A percentile compares a stretch with the other conserved stretches of the same genome.
Conservation (phyloP, 345 rosid genomes). For the Populus nigra region DNA sequence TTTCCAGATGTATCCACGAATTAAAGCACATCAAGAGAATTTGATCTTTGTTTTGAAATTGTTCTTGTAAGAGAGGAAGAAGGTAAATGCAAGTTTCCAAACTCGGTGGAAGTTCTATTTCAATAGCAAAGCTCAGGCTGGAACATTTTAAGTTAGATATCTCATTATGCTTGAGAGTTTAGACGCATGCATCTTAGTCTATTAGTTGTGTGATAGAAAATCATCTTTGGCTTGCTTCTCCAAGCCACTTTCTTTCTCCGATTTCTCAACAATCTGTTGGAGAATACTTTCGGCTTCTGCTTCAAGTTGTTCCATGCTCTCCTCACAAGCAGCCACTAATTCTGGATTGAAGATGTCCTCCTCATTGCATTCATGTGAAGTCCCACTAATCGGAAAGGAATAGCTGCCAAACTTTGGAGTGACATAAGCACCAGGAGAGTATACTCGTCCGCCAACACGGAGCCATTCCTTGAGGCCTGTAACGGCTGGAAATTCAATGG, state of each 20-base stretch:
- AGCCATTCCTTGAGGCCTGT: slow-evolving; percentile 34
- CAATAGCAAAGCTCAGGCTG: not conserved
- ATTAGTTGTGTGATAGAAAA: not conserved
- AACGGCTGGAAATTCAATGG: slow-evolving; percentile 29
- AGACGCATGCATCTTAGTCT: not conserved
- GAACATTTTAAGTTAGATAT: too few species aligned
- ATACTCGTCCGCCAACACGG: slow-evolving; percentile 22
- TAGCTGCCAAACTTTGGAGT: slow-evolving; percentile 45
- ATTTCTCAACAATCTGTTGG: slow-evolving; percentile 27
- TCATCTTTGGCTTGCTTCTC: slow-evolving; percentile 13
- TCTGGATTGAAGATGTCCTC: slow-evolving; percentile 29
- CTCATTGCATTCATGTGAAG: slow-evolving; percentile 4
- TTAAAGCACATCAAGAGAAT: not conserved
- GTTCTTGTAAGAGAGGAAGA: not conserved
- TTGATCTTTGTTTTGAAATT: not conserved
- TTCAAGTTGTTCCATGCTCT: slow-evolving; percentile 41
- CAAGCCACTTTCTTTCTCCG: slow-evolving; percentile 15
- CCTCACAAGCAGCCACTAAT: slow-evolving; percentile 34
- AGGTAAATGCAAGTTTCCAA: not conserved
- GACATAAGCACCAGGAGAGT: slow-evolving; percentile 28
- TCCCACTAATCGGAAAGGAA: not conserved
- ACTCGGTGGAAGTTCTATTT: not conserved
- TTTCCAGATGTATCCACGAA: not conserved
- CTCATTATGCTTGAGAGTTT: not conserved
- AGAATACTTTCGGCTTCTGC: slow-evolving; percentile 41